Conservation (phyloP, 768 basidiomycete species). For the Ramaria sp. region DNA sequence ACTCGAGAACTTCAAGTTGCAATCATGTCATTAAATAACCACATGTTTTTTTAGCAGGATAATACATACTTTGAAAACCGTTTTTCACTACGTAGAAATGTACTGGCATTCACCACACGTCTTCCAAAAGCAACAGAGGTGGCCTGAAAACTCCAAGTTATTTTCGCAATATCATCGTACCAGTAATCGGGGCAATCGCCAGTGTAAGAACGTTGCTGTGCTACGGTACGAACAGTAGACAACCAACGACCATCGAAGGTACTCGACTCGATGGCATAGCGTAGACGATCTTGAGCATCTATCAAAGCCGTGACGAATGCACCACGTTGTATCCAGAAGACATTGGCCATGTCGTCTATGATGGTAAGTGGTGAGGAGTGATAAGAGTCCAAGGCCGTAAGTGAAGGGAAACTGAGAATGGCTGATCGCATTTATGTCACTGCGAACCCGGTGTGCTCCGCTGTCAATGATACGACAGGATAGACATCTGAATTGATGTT, state of each 20-base stretch:
- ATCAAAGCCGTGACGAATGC: background rate
- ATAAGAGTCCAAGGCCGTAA: no score
- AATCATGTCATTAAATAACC: background rate
- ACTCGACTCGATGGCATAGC: constrained; percentile 1
- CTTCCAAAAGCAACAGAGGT: background rate
- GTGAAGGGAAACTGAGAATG: no score
- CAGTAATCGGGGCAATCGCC: constrained; percentile 5
- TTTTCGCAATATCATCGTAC: constrained; percentile 6
- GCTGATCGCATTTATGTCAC: no score
- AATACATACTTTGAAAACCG: constrained; percentile 4
- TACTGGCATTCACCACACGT: background rate
- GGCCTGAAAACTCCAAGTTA: background rate
- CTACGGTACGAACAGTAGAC: background rate
- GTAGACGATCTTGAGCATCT: background rate
- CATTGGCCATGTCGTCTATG: no score
- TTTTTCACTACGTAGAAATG: background rate
- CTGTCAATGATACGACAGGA: no score
- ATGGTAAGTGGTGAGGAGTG: no score
- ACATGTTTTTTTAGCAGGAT: no score
- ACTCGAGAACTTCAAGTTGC: constrained; percentile 1
- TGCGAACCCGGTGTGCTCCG: no score
- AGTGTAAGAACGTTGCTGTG: background rate
- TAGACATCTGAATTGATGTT: no score
- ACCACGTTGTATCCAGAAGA: background rate
- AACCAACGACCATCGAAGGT: background rate